Base-by-base conservation (phyloP, 306 rosid species). In the Pterocarpus santalinus region DNA sequence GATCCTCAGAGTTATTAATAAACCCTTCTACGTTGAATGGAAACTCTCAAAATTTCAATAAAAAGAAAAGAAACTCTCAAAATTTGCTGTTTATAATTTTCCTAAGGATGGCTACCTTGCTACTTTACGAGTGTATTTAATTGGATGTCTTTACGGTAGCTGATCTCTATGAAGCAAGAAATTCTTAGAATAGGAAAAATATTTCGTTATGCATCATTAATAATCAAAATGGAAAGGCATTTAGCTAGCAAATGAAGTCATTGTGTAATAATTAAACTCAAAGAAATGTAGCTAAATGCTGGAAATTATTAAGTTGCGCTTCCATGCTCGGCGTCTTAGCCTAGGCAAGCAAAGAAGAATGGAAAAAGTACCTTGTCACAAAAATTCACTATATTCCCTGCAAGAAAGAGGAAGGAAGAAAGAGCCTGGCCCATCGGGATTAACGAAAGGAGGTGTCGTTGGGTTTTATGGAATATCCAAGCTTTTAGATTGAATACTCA, bases 401-500 rank as follows among this genome's bases (percentile, higher is more conserved):
- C 28, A 22, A 22, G 28, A 22, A 22, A 22, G 78, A 68, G 56
- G 68, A 64, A 17, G 58, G 67, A 43, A 49, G 6, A 76, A 82
- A 57, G 87, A 70, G 78, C 89, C 79, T 90, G 44, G 97, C 28
- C 28, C 28, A 0, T 22, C 0, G 28, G 95, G 95, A 94, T 90
- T 90, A 90, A 83, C 84, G 82, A 94, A 92, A 90, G 98, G 63
- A 87, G 80, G 86, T 9, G 80, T 74, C 15, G 56, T 52, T 89
- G 88, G 89, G 88, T 76, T 81, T 83, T 82, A 88, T 85, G 90
- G 91, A 84, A 89, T 94, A 88, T 86, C 87, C 78, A 65, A 88
- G 90, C 91, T 90, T 92, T 94, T 88, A 92, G 91, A 94, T 92
- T 90, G 98, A 80, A 86, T 82, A 74, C 69, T 39, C 28, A 80